phyloP scores from a whole-genome alignment of 106 monocot genomes.

The Dendrobium huoshanense region DNA sequence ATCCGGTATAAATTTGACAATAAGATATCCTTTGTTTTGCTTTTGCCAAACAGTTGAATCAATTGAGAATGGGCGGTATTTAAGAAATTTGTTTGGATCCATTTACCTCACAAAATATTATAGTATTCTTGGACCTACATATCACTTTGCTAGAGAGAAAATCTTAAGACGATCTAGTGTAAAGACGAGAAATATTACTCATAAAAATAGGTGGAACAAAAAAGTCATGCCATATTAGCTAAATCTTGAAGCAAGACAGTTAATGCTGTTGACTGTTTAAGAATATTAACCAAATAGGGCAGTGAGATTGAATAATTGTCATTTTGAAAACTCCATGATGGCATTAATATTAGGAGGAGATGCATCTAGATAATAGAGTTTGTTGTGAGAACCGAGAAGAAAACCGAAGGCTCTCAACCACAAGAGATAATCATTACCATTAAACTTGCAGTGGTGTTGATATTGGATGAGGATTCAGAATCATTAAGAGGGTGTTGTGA shows the following conservation, averaged over 20 bases:
- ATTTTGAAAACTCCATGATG: not conserved
- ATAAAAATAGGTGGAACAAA: not conserved
- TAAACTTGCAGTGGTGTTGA: no score
- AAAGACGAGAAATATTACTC: not conserved
- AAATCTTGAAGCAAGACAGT: not conserved
- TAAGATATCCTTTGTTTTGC: not conserved
- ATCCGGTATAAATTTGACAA: not conserved
- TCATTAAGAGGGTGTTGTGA: no score
- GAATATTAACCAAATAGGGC: not conserved
- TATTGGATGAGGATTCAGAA: no score
- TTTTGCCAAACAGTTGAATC: not conserved
- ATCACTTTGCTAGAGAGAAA: not conserved
- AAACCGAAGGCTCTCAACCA: no score
- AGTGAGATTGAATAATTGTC: not conserved
- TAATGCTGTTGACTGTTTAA: not conserved
- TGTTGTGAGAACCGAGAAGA: no score
- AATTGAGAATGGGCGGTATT: not conserved
- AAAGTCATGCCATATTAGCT: not conserved
- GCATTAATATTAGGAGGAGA: not conserved
- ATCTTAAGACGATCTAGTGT: not conserved
- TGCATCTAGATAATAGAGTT: no score
- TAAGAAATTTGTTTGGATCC: not conserved
- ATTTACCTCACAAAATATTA: not conserved
- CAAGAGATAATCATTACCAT: no score
- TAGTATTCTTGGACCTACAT: not conserved